Conservation (phyloP, 169 alveolate genomes). For the Babesia ovis region DNA sequence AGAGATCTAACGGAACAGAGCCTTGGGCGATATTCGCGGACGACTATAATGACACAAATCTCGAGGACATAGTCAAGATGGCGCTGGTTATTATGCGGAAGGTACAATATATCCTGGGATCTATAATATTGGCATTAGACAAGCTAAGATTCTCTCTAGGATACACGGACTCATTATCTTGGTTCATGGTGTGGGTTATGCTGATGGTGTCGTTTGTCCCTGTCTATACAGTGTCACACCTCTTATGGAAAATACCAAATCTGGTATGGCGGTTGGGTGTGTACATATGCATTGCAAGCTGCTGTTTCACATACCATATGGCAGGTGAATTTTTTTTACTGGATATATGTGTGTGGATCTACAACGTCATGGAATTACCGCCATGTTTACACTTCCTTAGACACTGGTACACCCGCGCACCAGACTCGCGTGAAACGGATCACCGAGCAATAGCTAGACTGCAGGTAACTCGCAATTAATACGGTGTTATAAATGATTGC, state of each 20-base stretch:
- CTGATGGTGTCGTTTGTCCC: constrained; percentile 20
- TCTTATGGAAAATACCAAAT: constrained; percentile 19
- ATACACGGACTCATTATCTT: constrained; percentile 22
- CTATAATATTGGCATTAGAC: constrained; percentile 20
- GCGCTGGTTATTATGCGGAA: constrained; percentile 5
- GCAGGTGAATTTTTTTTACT: neutral
- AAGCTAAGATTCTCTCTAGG: constrained; percentile 48
- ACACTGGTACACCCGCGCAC: constrained; percentile 51
- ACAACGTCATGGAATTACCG: neutral
- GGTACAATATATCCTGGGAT: constrained; percentile 45
- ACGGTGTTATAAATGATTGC: neutral
- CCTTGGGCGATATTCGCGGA: constrained; percentile 44
- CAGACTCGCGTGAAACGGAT: constrained; percentile 62
- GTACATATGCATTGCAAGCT: neutral
- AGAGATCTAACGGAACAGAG: constrained; percentile 27
- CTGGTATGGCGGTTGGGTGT: constrained; percentile 21
- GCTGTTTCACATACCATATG: constrained; percentile 11
- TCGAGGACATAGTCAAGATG: constrained; percentile 47
- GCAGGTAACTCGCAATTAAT: constrained; percentile 15
- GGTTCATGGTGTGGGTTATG: constrained; percentile 27
- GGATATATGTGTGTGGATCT: neutral
- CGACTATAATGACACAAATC: constrained; percentile 42
- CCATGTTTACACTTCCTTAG: neutral
- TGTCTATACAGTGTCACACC: constrained; percentile 3
- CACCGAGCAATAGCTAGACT: constrained; percentile 47